Base-by-base conservation (phyloP, 2,329 filamentous ascomycete species). In the Talaromyces albobiverticillius region DNA sequence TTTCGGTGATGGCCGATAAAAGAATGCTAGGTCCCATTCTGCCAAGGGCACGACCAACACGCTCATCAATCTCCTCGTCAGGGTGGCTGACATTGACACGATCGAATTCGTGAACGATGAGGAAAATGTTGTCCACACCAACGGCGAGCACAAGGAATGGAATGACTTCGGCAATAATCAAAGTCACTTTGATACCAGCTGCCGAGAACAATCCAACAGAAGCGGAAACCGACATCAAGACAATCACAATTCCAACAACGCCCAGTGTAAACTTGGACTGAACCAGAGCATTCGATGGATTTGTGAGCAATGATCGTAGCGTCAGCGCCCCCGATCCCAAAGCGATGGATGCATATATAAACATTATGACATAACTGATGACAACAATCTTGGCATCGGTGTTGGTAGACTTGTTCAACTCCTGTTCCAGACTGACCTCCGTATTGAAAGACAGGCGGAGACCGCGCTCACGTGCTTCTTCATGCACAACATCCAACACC, bases 361-460 rank as follows among this genome's bases (percentile, higher is more conserved):
- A 99, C 94, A 99, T 99, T 76, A 96, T 90, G 59, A 97, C 81
- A 74, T 99, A 99, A 79, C 93, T 97, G 72, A 99, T 87, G 51
- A 93, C 84, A 22, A 99, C 85, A 64, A 99, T 99, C 71, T 93
- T 96, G 42, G 93, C 95, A 71, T 99, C 94, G 0, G 94, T 97
- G 71, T 99, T 99, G 47, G 91, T 96, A 34, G 91, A 95, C 74
- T 97, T 96, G 77, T 96, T 99, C 55, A 99, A 80, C 67, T 99
- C 94, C 68, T 96, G 83, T 69, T 97, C 93, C 57, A 99, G 77
- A 70, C 92, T 96, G 71, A 93, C 89, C 73, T 99, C 94, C 0
- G 94, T 95, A 47, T 86, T 95, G 79, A 97, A 99, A 7, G 92
- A 97, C 32, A 99, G 76, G 18, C 94, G 83, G 9, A 99, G 80